Evolutionary conservation across 2,329 filamentous ascomycete genomes (phyloP).

Genomic region (Diaporthe eres): DNA sequence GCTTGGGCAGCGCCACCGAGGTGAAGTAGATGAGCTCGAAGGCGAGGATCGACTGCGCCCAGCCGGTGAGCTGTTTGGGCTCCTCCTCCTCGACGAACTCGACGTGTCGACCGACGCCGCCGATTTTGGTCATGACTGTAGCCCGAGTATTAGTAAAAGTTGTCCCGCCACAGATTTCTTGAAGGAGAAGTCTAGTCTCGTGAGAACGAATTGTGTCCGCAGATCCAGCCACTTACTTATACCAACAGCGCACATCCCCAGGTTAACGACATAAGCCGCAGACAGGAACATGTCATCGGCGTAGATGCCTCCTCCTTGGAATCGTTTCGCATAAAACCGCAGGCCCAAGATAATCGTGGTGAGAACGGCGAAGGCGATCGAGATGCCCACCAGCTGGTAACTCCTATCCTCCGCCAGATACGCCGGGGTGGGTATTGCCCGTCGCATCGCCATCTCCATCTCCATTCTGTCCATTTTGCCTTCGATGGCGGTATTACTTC

Average conservation of each 20-base stretch:
- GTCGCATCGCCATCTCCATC: constrained; percentile 3
- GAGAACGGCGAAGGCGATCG: constrained; percentile 43
- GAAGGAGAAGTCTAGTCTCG: not conserved
- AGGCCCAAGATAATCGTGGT: constrained; percentile 41
- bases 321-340: constrained; percentile 44
- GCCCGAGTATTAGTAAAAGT: not conserved
- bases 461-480: constrained; percentile 8
- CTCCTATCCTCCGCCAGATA: constrained; percentile 36
- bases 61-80: constrained; percentile 42
- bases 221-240: constrained; percentile 39
- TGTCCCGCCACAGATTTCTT: not conserved
- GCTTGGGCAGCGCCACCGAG: constrained; percentile 48
- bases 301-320: constrained; percentile 39
- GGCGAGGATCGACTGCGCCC: constrained; percentile 47
- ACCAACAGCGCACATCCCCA: constrained; percentile 45
- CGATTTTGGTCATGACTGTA: constrained; percentile 45
- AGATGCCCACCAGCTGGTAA: constrained; percentile 42
- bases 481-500: not conserved
- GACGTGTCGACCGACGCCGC: constrained; percentile 47
- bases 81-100: constrained; percentile 41
- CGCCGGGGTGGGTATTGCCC: constrained; percentile 7
- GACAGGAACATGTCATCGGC: constrained; percentile 44
- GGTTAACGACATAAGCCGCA: constrained; percentile 44
- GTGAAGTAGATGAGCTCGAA: constrained; percentile 50
- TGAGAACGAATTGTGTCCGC: too few relatives aligned